A percentile compares a stretch with the other conserved stretches of the same genome.
phyloP scores from a whole-genome alignment of 768 basidiomycete species.

The Lactarius indigo region DNA sequence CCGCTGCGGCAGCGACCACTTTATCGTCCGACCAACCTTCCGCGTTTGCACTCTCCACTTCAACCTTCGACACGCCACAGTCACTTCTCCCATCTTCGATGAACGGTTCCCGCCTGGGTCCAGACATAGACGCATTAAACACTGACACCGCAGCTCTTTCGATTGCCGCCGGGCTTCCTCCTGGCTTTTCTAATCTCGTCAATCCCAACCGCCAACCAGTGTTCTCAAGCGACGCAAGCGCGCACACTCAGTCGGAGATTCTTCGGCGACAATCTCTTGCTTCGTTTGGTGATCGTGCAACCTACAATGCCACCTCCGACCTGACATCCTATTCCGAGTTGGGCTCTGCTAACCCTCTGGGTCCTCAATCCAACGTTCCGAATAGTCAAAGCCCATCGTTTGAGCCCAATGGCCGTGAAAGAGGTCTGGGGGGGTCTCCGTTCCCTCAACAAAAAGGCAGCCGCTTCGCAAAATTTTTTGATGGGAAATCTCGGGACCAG shows the following conservation, averaged over 20 bases:
- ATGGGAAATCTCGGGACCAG: slow-evolving; percentile 53
- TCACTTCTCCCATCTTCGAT: slow-evolving; percentile 21
- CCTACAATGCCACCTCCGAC: slow-evolving; percentile 9
- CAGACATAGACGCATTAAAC: slow-evolving; percentile 6
- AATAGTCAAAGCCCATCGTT: slow-evolving; percentile 24
- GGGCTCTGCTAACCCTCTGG: slow-evolving; percentile 7
- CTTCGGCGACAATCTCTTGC: slow-evolving; percentile 21
- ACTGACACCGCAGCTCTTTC: background rate
- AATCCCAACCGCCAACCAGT: slow-evolving; percentile 11
- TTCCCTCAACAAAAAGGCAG: slow-evolving; percentile 65
- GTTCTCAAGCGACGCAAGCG: slow-evolving; percentile 12
- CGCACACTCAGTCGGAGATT: slow-evolving; percentile 10
- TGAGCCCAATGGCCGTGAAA: slow-evolving; percentile 26
- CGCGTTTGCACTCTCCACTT: slow-evolving; percentile 22
- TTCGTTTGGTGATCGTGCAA: slow-evolving; percentile 18
- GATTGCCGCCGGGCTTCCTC: slow-evolving; percentile 2
- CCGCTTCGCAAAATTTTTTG: slow-evolving; percentile 85
- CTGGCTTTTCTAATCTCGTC: slow-evolving; percentile 14
- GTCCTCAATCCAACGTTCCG: slow-evolving; percentile 14
- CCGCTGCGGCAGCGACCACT: slow-evolving; percentile 19
- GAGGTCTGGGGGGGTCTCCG: slow-evolving; percentile 36
- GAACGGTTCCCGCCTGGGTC: slow-evolving; percentile 10
- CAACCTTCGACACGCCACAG: slow-evolving; percentile 26
- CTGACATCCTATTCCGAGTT: slow-evolving; percentile 17
- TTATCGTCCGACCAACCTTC: slow-evolving; percentile 21